phyloP scores from a whole-genome alignment of 257 asterid genomes.

The Lycium barbarum region DNA sequence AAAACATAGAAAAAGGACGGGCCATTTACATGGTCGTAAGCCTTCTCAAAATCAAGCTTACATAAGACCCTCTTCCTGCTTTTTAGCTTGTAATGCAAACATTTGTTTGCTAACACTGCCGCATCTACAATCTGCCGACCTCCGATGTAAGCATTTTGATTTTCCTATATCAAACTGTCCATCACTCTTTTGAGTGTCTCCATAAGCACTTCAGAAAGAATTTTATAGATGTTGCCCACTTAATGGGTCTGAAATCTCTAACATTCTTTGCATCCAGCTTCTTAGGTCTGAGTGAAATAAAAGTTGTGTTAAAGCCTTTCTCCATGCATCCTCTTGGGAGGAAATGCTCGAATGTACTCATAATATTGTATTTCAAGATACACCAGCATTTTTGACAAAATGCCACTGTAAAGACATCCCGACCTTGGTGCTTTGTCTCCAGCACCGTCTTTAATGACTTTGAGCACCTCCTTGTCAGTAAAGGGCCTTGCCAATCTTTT shows the following conservation, averaged over 20 bases:
- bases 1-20: not conserved
- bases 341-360: not conserved
- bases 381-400: not conserved
- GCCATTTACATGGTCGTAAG: not conserved
- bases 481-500: not conserved
- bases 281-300: not conserved
- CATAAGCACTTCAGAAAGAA: not conserved
- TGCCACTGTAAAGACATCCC: not conserved
- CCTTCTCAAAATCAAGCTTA: not conserved
- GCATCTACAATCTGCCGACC: slow-evolving; percentile 13
- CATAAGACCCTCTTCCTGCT: not conserved
- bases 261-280: not conserved
- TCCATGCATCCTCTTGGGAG: not conserved
- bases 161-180: slow-evolving; percentile 5
- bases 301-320: not conserved
- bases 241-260: not conserved
- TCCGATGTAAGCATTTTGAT: not conserved
- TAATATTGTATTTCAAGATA: no score
- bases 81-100: not conserved
- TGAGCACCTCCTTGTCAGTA: not conserved
- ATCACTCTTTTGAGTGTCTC: not conserved
- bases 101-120: not conserved
- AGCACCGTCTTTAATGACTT: not conserved
- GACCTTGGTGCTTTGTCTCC: not conserved
- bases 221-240: not conserved